These are phyloP conservation scores for Piper longum DNA, from an alignment of 164 flowering plant genomes.

Conservation along the genomic window DNA sequence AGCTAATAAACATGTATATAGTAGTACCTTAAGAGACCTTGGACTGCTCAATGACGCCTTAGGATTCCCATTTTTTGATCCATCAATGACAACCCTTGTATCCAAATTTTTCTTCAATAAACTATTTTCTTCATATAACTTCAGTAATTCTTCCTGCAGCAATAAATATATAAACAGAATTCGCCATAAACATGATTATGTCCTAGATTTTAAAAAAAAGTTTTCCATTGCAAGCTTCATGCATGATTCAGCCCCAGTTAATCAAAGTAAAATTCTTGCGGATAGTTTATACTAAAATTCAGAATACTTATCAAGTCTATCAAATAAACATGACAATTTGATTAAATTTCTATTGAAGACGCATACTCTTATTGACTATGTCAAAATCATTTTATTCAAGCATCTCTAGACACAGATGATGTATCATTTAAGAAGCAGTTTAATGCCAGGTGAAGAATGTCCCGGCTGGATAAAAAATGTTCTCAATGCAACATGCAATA, in stretches of 20 bases:
- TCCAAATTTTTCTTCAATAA: constrained; percentile 49
- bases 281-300: background rate
- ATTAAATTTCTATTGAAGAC: too few species aligned
- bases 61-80: constrained; percentile 29
- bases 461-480: too few species aligned
- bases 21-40: constrained; percentile 35
- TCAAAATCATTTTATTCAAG: too few species aligned
- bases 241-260: background rate
- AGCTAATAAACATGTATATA: background rate
- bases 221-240: background rate
- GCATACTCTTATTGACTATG: too few species aligned
- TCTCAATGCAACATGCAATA: too few species aligned
- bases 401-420: too few species aligned
- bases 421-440: too few species aligned
- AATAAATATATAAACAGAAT: background rate
- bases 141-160: constrained; percentile 53
- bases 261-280: background rate
- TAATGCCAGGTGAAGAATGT: too few species aligned
- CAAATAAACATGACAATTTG: too few species aligned
- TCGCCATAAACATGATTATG: background rate
- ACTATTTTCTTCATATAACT: constrained; percentile 59
- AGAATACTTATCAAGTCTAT: too few species aligned
- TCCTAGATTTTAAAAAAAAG: background rate
- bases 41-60: constrained; percentile 20
- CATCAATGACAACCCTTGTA: constrained; percentile 25